phyloP scores from a whole-genome alignment of 768 basidiomycete species.

The Xerocomellus amylosporus region DNA sequence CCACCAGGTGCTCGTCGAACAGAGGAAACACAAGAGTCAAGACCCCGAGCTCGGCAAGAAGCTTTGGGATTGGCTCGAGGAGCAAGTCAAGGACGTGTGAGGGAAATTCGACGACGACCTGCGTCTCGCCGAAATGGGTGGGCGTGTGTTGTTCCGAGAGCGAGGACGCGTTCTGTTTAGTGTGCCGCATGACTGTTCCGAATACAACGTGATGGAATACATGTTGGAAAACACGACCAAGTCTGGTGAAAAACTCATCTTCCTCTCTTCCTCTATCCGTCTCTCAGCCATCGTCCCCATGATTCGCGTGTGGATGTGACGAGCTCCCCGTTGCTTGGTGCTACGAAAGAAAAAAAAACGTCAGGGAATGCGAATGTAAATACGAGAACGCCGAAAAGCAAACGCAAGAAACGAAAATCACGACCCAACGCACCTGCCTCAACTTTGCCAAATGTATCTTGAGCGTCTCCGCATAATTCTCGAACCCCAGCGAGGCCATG shows the following conservation, averaged over 20 bases:
- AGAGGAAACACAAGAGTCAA: too few species aligned
- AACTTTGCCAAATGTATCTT: constrained; percentile 92
- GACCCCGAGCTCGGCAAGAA: constrained; percentile 24
- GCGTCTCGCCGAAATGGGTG: background rate
- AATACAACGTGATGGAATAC: constrained; percentile 18
- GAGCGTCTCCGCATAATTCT: constrained; percentile 89
- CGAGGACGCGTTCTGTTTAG: constrained; percentile 5
- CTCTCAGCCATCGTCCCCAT: constrained; percentile 22
- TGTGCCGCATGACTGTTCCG: constrained; percentile 1
- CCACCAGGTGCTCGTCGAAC: too few species aligned
- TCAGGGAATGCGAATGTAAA: background rate
- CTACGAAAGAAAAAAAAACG: background rate
- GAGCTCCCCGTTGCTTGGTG: constrained; percentile 27
- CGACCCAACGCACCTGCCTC: constrained; percentile 56
- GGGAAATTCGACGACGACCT: too few species aligned
- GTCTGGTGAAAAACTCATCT: background rate
- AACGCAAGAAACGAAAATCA: too few species aligned
- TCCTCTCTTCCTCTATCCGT: background rate
- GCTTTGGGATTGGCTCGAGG: constrained; percentile 49
- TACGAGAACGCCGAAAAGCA: background rate
- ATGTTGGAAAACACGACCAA: background rate
- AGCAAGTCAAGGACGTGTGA: constrained; percentile 34
- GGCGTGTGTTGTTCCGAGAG: background rate
- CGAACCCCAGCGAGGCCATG: constrained; percentile 91
- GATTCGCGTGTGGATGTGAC: constrained; percentile 24